phyloP scores from a whole-genome alignment of 192 early-diverging fungal genomes.

The Gonapodya sp. region DNA sequence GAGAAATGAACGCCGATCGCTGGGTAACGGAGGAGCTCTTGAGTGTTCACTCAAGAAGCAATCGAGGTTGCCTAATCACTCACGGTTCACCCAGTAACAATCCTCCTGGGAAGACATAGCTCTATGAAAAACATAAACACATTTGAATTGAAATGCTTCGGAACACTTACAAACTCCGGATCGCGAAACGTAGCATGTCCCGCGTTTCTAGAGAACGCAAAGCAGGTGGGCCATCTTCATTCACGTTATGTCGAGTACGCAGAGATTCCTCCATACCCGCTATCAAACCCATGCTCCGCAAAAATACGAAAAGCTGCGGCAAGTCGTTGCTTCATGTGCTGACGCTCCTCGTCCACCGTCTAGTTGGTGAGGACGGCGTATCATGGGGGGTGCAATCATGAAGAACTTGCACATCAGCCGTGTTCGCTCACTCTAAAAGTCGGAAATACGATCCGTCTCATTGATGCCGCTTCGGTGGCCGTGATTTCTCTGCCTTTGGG shows the following conservation, averaged over 20 bases:
- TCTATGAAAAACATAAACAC: no score
- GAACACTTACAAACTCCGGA: conserved; percentile 47
- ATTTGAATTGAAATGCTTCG: no score
- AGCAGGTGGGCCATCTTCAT: neutral
- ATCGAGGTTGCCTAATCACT: neutral
- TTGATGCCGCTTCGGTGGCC: neutral
- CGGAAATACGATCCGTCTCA: neutral
- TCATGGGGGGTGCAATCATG: neutral
- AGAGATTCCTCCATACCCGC: conserved; percentile 20
- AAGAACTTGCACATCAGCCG: neutral
- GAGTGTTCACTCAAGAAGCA: no score
- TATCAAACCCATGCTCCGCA: conserved; percentile 43
- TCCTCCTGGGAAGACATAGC: no score
- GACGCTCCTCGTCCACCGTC: conserved; percentile 34
- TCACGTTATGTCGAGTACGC: neutral
- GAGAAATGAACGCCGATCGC: conserved; percentile 42
- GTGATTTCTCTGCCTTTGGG: neutral
- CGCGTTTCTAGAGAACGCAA: conserved; percentile 21
- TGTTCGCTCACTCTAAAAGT: neutral
- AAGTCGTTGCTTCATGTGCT: conserved; percentile 45
- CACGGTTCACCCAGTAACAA: conserved; percentile 46
- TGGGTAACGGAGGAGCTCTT: neutral
- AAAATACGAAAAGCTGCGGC: conserved; percentile 50
- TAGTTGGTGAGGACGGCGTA: neutral
- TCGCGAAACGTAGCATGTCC: conserved; percentile 50